Base-by-base conservation (phyloP, 2,329 filamentous ascomycete species). In the Raffaelea arxii region DNA sequence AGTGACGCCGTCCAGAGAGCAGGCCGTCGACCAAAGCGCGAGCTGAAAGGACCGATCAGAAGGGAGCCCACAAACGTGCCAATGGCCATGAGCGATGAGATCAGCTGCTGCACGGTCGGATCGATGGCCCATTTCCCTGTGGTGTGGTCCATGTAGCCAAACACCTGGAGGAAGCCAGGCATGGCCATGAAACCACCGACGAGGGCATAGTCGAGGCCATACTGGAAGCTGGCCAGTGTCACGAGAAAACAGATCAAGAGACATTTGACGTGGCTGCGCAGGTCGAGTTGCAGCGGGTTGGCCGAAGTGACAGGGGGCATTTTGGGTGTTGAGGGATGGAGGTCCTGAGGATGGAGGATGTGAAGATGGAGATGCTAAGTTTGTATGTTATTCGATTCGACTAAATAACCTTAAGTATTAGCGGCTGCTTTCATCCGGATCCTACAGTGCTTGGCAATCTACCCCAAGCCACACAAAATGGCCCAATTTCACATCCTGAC, bases 101-200 rank as follows among this genome's bases (percentile, higher is more conserved):
- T 62, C 21, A 63, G 58, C 43, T 63, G 62, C 47, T 64, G 62
- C 25, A 61, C 59, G 3, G 59, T 61, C 25, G 59, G 57, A 39
- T 62, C 57, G 19, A 64, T 63, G 18, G 58, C 58, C 59, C 59
- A 63, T 41, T 49, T 49, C 7, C 49, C 39, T 4, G 49, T 43
- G 5, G 43, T 32, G 2, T 51, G 44, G 39, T 62, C 53, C 37
- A 56, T 58, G 47, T 63, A 63, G 18, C 62, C 61, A 43, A 62
- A 64, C n/a, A 61, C 57, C 39, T 51, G 48, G 39, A 63, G 51
- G 49, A 64, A 64, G 9, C 61, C 61, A 4, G 59, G 61, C 61
- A 63, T 63, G 24, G 61, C 59, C 51, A 59, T 53, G 44, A 62
- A 60, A 18, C 62, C 62, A n/a, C 59, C 59, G 14, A 62, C 55